Evolutionary conservation across 1,284 basidiomycete genomes (phyloP), one percentile per base, ranked within the genome.

Genomic region (Thelephora terrestris): DNA sequence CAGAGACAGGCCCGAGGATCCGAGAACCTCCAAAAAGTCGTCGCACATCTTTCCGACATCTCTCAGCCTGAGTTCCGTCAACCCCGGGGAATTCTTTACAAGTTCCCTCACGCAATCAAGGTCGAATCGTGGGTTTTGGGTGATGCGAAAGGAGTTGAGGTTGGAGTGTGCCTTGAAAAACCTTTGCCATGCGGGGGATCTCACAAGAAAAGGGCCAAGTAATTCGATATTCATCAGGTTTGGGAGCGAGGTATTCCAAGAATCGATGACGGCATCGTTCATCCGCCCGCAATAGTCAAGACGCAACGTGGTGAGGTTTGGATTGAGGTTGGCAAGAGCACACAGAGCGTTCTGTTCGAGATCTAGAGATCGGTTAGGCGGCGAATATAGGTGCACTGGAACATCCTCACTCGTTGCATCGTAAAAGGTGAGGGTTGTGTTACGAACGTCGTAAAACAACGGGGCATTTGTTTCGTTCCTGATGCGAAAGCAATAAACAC

Each of bases 241-340:
- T 1, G 77, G 78, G 21, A 98, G 73, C 2, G 76, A 74, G 5
- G 64, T 71, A 10, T 73, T 72, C 78, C 90, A 92, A 1, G 74
- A 65, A 10, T 68, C 63, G 35, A 97, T 65, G 18, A 85, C 80
- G 0, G 73, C 64, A 52, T 88, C 79, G 55, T 86, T 76, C 51
- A 98, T 75, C 47, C 85, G 83, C 7, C 95, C 96, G 57, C 94
- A 98, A 56, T 84, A 83, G 57, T 93, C 86, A 17, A 99, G 78
- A 1, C 82, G 79, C 12, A 96, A 73, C 16, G 69, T 70, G 2
- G 79, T 76, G 24, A 97, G 72, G 56, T 85, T 87, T 2, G 91
- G 89, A 58, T 91, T 94, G 34, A 95, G 78, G 23, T 74, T 74
- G 0, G 80, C 78, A 12, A 96, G 73, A 0, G 84, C 77, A 36